Conservation (phyloP, 1,139 yeast genomes). For the Yamadazyma mexicana region DNA sequence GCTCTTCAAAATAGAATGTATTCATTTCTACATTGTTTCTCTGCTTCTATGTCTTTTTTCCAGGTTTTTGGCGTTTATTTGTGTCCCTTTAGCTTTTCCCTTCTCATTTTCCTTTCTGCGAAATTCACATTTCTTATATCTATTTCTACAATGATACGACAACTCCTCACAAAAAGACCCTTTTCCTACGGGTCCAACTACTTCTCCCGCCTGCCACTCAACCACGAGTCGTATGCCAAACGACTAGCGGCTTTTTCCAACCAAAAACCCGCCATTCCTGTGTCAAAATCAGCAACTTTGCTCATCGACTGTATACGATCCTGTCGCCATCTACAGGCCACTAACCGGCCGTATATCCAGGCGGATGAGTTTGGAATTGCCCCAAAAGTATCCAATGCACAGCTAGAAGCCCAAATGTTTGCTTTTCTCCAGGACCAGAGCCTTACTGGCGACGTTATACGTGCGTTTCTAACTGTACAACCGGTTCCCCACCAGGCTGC, state of each 20-base stretch:
- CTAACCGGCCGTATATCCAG: background rate
- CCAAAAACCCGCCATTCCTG: background rate
- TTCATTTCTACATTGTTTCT: background rate
- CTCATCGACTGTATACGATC: slow-evolving; percentile 27
- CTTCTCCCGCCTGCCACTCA: slow-evolving; percentile 26
- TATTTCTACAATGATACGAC: background rate
- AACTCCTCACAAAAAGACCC: background rate
- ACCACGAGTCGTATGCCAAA: slow-evolving; percentile 25
- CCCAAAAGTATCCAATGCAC: background rate
- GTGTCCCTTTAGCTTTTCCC: background rate
- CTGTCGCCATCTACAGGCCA: slow-evolving; percentile 18
- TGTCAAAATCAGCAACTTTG: slow-evolving; percentile 5
- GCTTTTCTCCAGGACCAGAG: background rate
- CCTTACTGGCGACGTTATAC: slow-evolving; percentile 6
- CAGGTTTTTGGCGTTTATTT: background rate
- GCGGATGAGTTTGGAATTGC: slow-evolving; percentile 2
- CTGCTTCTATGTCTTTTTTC: background rate
- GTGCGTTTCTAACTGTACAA: slow-evolving; percentile 19
- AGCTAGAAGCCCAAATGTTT: slow-evolving; percentile 2
- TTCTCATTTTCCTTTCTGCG: background rate
- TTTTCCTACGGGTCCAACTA: slow-evolving; percentile 3
- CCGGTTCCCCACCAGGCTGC: slow-evolving; percentile 25
- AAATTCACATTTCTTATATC: background rate
- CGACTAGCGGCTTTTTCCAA: slow-evolving; percentile 17
- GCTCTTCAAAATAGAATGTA: too few species aligned